Evolutionary conservation across 768 basidiomycete species (phyloP).

Genomic region (Tricholomella constricta): DNA sequence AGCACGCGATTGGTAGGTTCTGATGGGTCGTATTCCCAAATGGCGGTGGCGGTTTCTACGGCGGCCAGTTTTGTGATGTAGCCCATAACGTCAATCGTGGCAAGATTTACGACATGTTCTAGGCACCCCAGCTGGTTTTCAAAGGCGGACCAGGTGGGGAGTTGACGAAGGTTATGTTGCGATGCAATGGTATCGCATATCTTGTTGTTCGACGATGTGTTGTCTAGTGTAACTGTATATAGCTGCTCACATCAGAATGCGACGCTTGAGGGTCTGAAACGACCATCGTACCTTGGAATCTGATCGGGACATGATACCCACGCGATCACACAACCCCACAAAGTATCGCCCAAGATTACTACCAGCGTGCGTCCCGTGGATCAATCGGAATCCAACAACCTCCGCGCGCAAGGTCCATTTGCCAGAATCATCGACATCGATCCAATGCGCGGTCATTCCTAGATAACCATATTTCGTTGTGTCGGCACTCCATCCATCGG

Average conservation of each 20-base stretch:
- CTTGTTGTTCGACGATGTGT: slow-evolving; percentile 25
- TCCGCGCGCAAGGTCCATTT: slow-evolving; percentile 23
- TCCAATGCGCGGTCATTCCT: slow-evolving; percentile 24
- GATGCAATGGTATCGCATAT: slow-evolving; percentile 16
- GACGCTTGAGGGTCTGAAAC: slow-evolving; percentile 4
- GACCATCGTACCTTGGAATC: slow-evolving; percentile 23
- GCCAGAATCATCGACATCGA: slow-evolving; percentile 15
- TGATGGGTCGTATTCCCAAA: slow-evolving; percentile 36
- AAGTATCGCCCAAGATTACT: slow-evolving; percentile 29
- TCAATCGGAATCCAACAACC: slow-evolving; percentile 23
- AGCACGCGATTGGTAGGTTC: slow-evolving; percentile 22
- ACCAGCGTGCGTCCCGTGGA: slow-evolving; percentile 26
- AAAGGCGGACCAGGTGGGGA: slow-evolving; percentile 14
- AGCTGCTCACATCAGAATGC: slow-evolving; percentile 22
- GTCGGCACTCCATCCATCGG: slow-evolving; percentile 20
- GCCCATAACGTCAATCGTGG: slow-evolving; percentile 26
- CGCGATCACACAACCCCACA: slow-evolving; percentile 22
- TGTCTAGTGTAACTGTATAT: slow-evolving; percentile 21
- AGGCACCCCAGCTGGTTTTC: slow-evolving; percentile 24
- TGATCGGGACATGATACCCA: slow-evolving; percentile 20
- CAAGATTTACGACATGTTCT: slow-evolving; percentile 30
- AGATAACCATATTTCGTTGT: slow-evolving; percentile 10
- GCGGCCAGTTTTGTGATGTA: slow-evolving; percentile 28
- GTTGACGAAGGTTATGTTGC: slow-evolving; percentile 8
- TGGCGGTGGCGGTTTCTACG: slow-evolving; percentile 25